Conservation (phyloP, 2,329 filamentous ascomycete species). For the Aspergillus tanneri region DNA sequence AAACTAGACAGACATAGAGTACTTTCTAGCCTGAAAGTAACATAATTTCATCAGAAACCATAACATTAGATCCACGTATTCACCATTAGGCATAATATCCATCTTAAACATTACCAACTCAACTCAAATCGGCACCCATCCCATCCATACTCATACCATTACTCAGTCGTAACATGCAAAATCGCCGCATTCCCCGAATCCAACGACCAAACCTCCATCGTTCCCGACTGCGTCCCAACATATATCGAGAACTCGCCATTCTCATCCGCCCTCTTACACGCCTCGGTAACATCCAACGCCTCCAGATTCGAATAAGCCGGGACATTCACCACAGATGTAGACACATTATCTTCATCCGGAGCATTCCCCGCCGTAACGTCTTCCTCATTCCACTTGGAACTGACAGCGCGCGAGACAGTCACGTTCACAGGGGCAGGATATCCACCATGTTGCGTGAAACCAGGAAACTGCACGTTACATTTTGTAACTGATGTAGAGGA, state of each 20-base stretch:
- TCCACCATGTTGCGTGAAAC: conserved; percentile 6
- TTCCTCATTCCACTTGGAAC: conserved; percentile 14
- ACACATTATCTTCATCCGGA: conserved; percentile 1
- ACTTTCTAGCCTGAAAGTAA: too few species aligned
- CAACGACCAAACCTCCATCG: conserved; percentile 16
- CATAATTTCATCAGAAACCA: too few species aligned
- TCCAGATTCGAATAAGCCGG: conserved; percentile 7
- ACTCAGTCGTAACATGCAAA: conserved; percentile 10
- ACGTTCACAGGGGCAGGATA: conserved; percentile 12
- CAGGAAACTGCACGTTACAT: conserved; percentile 18
- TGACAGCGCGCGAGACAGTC: conserved; percentile 9
- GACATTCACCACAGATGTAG: not conserved
- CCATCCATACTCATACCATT: too few species aligned
- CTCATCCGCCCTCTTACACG: conserved; percentile 6
- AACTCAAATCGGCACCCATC: too few species aligned
- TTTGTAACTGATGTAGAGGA: conserved; percentile 2
- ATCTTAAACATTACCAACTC: too few species aligned
- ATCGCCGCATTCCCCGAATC: conserved; percentile 13
- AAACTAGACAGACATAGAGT: too few species aligned
- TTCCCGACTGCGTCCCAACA: conserved; percentile 8
- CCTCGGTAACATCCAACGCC: conserved; percentile 11
- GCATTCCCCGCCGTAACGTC: conserved; percentile 15
- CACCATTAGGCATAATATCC: too few species aligned
- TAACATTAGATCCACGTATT: too few species aligned
- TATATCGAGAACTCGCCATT: conserved; percentile 15